Conservation (phyloP, 2,329 filamentous ascomycete species). For the Aspergillus viridinutans region DNA sequence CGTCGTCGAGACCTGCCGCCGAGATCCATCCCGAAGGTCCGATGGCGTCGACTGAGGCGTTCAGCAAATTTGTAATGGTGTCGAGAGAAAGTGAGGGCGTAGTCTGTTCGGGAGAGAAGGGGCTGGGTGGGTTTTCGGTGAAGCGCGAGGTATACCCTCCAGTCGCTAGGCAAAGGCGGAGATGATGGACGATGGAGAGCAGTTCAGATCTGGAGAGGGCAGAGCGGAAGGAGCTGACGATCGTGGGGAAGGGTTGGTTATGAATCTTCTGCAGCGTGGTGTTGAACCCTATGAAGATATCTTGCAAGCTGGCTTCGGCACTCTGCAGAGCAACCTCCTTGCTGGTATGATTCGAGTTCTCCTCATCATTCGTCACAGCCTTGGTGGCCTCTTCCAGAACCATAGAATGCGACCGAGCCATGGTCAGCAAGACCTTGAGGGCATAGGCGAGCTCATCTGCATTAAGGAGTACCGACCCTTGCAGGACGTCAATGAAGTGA, state of each 20-base stretch:
- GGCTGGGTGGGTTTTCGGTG: slow-evolving; percentile 36
- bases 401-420: slow-evolving; percentile 33
- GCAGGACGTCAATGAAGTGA: slow-evolving; percentile 35
- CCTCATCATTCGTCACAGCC: slow-evolving; percentile 27
- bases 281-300: slow-evolving; percentile 38
- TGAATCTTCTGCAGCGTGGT: slow-evolving; percentile 35
- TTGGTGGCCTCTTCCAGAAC: slow-evolving; percentile 31
- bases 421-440: slow-evolving; percentile 37
- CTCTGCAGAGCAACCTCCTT: not conserved
- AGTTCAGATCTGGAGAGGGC: slow-evolving; percentile 37
- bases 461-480: slow-evolving; percentile 31
- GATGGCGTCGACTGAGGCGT: slow-evolving; percentile 44
- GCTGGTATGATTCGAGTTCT: slow-evolving; percentile 10
- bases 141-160: slow-evolving; percentile 42
- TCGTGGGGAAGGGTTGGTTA: slow-evolving; percentile 25
- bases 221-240: slow-evolving; percentile 35
- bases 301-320: slow-evolving; percentile 21
- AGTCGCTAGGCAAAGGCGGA: slow-evolving; percentile 41
- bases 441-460: slow-evolving; percentile 38
- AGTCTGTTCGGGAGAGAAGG: slow-evolving; percentile 32
- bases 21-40: slow-evolving; percentile 47
- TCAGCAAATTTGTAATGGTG: slow-evolving; percentile 40
- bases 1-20: slow-evolving; percentile 30
- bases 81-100: slow-evolving; percentile 35
- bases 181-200: slow-evolving; percentile 39